Evolutionary conservation across 169 alveolate species (phyloP).

Genomic region (Plasmodium gallinaceum): DNA sequence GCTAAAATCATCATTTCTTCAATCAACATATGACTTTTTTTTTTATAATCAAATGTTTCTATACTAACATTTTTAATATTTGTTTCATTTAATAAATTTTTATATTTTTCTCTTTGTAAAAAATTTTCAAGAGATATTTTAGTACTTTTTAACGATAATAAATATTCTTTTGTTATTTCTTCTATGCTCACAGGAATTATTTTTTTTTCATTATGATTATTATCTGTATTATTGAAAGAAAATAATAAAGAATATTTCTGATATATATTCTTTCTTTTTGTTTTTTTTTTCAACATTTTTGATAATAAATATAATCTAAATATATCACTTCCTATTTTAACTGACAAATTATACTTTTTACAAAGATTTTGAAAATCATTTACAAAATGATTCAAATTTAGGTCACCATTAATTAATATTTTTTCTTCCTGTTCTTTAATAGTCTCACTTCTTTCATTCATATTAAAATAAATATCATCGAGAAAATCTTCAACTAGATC

Average conservation of each 20-base stretch:
- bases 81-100: constrained; percentile 28
- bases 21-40: constrained; percentile 85
- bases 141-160: background rate
- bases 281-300: constrained; percentile 39
- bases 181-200: constrained; percentile 25
- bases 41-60: constrained; percentile 53
- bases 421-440: constrained; percentile 13
- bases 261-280: constrained; percentile 38
- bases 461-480: constrained; percentile 32
- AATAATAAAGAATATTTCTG: constrained; percentile 30
- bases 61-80: constrained; percentile 57
- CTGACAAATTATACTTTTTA: constrained; percentile 8
- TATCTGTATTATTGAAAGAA: constrained; percentile 1
- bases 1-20: constrained; percentile 89
- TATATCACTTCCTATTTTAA: constrained; percentile 61
- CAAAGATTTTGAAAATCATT: constrained; percentile 39
- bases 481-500: constrained; percentile 51
- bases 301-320: constrained; percentile 53
- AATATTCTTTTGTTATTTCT: constrained; percentile 1
- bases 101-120: background rate
- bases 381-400: background rate
- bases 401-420: constrained; percentile 36
- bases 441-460: background rate
- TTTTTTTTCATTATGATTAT: background rate
- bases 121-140: constrained; percentile 2